Evolutionary conservation across 805 yeast genomes (phyloP), one percentile per base, ranked within the genome.

Genomic region (Cyberlindnera misumaiensis): DNA sequence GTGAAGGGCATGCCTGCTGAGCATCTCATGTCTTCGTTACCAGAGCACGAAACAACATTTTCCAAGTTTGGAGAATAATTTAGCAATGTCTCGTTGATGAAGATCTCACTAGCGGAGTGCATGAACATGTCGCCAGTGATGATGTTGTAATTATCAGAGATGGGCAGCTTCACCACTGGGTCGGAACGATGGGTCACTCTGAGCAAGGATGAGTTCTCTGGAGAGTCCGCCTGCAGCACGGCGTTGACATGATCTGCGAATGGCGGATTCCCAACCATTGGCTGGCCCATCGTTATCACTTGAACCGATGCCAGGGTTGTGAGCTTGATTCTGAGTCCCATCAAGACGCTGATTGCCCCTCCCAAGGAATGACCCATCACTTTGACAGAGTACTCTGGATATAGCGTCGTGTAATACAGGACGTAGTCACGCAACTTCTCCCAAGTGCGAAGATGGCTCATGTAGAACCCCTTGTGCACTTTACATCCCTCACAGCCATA

Each of bases 31-130:
- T 71, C 89, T 0, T 64, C 80, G 36, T 63, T 86, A 39, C 88
- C 88, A 0, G 63, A 70, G 44, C 74, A 88, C 11, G 79, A 88
- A 79, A 75, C 83, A 47, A 86, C 95, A 0, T 81, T 90, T 12
- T 36, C 30, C 5, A 43, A 18, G 1, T 13, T 13, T 5, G 57
- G 55, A 4, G 28, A 6, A 3, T 43, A 47, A 5, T 25, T 29
- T 3, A 52, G 51, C n/a, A 7, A 11, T 10, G 31, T 27, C 28
- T 52, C 55, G 38, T 53, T 35, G 12, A 55, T 53, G 35, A 44
- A 55, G 8, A 55, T 43, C 37, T 55, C 58, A 32, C 44, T 43
- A 3, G 43, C 36, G 2, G 46, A 39, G 30, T 50, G 58, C 1
- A 16, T 5, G 25, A 48, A 55, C 10, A 18, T 32, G 11, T 52